Conservation (phyloP, 2,329 filamentous ascomycete species). For the Fusarium phyllophilum region DNA sequence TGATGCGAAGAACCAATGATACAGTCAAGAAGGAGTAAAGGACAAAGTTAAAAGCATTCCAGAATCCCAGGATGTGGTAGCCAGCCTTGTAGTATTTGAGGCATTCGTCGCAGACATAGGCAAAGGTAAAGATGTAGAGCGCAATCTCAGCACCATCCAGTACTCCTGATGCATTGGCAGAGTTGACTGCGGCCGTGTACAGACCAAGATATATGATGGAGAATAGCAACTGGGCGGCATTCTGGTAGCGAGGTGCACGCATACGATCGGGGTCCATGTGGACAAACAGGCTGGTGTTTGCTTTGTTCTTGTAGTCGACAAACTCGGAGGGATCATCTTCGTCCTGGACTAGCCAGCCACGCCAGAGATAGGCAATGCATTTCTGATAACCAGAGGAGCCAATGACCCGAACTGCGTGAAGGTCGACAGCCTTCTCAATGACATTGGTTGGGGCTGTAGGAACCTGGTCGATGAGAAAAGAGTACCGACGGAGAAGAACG, state of each 20-base stretch:
- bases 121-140: constrained; percentile 90
- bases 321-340: constrained; percentile 91
- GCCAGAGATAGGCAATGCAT: constrained; percentile 92
- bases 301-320: constrained; percentile 85
- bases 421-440: constrained; percentile 91
- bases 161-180: constrained; percentile 85
- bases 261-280: constrained; percentile 96
- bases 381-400: constrained; percentile 95
- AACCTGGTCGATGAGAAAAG: constrained; percentile 77
- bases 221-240: constrained; percentile 85
- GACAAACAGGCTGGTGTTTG: constrained; percentile 77
- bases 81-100: constrained; percentile 96
- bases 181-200: constrained; percentile 93
- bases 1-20: constrained; percentile 81
- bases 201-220: constrained; percentile 84
- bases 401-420: constrained; percentile 89
- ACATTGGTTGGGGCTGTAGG: constrained; percentile 84
- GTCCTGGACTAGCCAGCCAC: constrained; percentile 96
- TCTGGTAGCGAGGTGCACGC: constrained; percentile 92
- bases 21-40: constrained; percentile 83
- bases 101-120: constrained; percentile 88
- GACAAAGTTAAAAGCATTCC: constrained; percentile 92
- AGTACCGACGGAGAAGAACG: constrained; percentile 88
- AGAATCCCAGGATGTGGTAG: constrained; percentile 90
- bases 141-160: constrained; percentile 85